phyloP scores from a whole-genome alignment of 2,329 filamentous ascomycete genomes.

The Aspergillus tamarii region DNA sequence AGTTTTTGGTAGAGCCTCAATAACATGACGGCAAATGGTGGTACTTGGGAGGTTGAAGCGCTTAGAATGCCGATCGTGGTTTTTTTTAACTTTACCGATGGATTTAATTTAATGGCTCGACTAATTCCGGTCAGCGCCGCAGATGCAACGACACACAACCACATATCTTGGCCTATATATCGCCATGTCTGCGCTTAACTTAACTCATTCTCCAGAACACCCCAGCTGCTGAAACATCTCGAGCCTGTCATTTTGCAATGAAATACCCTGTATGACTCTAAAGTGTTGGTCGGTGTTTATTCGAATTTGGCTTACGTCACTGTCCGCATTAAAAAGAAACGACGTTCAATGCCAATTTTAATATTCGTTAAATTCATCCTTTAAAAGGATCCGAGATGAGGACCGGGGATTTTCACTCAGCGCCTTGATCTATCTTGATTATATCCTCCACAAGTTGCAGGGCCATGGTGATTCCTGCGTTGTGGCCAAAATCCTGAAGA shows the following conservation, averaged over 20 bases:
- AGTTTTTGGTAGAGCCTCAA: not conserved
- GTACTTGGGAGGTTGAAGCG: too few relatives aligned
- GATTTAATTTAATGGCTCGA: too few relatives aligned
- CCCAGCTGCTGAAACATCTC: too few relatives aligned
- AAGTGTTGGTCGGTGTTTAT: not conserved
- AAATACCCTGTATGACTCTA: not conserved
- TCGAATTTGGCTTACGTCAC: not conserved
- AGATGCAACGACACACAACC: too few relatives aligned
- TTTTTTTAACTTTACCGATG: too few relatives aligned
- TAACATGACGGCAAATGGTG: not conserved
- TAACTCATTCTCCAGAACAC: too few relatives aligned
- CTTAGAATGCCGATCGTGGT: too few relatives aligned
- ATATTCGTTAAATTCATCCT: not conserved
- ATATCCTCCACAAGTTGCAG: slow-evolving; percentile 18
- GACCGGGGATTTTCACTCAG: not conserved
- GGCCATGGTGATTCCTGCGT: slow-evolving; percentile 17
- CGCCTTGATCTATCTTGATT: slow-evolving; percentile 12
- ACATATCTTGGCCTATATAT: too few relatives aligned
- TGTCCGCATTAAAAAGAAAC: not conserved
- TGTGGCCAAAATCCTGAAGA: slow-evolving; percentile 15
- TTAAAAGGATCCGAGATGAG: not conserved
- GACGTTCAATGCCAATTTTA: not conserved
- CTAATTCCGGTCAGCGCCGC: too few relatives aligned
- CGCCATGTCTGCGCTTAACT: too few relatives aligned
- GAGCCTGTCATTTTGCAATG: not conserved